Evolutionary conservation across 768 basidiomycete species (phyloP), one percentile per base, ranked within the genome.

Genomic region (Rhizopogon vulgaris): DNA sequence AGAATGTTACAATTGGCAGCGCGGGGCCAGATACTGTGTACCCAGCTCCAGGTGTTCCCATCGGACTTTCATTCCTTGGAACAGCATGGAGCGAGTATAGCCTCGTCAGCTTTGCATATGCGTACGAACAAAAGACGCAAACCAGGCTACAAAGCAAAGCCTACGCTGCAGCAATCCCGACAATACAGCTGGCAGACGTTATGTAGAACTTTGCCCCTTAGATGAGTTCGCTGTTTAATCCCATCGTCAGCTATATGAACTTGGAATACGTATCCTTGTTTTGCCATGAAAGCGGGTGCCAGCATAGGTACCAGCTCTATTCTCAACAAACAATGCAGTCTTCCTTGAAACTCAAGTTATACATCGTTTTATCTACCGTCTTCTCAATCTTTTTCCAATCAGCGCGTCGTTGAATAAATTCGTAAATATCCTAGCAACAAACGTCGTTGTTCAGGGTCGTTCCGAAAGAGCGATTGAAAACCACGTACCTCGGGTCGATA

Each of bases 331-430:
- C 61, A 25, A 82, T 62, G 73, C 94, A 96, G 63, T 96, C 94
- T 65, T 96, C 94, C 63, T 90, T 93, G 63, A 95, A 90, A 65
- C 87, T 90, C 47, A 94, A 69, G 68, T 88, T 92, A 70, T 93
- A 94, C 90, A 94, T 93, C 45, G 90, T 84, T 73, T 92, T 91
- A 72, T 93, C 91, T 46, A 98, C 96, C 25, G 82, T 85, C 70
- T 92, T 95, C 67, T 98, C 94, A 54, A 98, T 98, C 73, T 90
- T 94, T 73, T 96, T 95, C 95, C 95, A 98, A 66, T 99, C 95
- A 6, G 90, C 88, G 32, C 94, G 78, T 18, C 94, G 76, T 64
- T 94, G 91, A 61, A 97, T 90, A 61, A 97, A 95, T 67, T 98
- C 95, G 65, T 97, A 97, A 47, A 97, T 78, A 63, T 97, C 95